A percentile compares a stretch with the other conserved stretches of the same genome.
Evolutionary conservation across 768 basidiomycete genomes (phyloP).

Genomic region (Tulasnella sp.): DNA sequence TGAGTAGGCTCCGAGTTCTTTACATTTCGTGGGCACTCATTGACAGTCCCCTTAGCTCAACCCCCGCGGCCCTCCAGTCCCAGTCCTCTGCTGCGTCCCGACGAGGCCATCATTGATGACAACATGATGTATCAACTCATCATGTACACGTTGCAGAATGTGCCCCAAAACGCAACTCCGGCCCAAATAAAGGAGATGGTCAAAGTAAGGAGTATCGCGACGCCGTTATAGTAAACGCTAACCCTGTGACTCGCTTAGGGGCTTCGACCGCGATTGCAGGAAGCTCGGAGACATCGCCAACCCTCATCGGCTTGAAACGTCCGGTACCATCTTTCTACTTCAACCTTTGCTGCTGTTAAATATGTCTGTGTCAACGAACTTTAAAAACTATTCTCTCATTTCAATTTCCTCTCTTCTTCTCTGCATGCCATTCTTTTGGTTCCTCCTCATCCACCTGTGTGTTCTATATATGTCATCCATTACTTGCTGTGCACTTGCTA

Average conservation of each 20-base stretch:
- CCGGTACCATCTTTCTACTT: not conserved
- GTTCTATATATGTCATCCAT: not conserved
- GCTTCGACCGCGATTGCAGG: constrained; percentile 1
- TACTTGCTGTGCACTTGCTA: no score
- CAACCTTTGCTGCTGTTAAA: not conserved
- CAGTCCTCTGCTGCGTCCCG: constrained; percentile 6
- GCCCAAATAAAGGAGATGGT: constrained; percentile 13
- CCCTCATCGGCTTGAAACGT: not conserved
- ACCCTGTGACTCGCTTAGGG: not conserved
- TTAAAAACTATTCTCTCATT: not conserved
- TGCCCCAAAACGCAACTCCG: not conserved
- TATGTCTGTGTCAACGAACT: not conserved
- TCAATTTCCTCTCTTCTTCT: not conserved
- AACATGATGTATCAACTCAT: constrained; percentile 20
- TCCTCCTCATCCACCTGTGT: not conserved
- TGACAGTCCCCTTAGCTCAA: not conserved
- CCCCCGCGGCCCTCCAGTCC: constrained; percentile 8
- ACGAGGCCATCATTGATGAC: constrained; percentile 20
- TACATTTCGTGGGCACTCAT: not conserved
- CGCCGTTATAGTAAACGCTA: not conserved
- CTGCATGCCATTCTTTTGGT: not conserved
- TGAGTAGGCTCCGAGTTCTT: not conserved
- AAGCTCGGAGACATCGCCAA: not conserved
- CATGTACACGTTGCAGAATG: constrained; percentile 8
- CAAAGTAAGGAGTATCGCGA: not conserved